phyloP scores from a whole-genome alignment of 2,329 filamentous ascomycete species.

The Xylaria sp. region DNA sequence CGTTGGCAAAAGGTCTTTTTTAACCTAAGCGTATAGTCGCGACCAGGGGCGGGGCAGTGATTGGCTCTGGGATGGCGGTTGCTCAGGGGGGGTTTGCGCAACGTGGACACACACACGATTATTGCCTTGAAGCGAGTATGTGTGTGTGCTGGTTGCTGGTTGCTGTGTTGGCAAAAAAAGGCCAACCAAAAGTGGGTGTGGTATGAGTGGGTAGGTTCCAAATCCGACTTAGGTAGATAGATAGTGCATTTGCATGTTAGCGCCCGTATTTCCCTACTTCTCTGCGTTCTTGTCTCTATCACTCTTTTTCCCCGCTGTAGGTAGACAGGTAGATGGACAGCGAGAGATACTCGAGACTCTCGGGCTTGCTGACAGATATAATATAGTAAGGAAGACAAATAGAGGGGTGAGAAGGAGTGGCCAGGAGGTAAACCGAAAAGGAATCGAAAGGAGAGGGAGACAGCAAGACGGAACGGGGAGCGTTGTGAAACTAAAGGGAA shows the following conservation, averaged over 20 bases:
- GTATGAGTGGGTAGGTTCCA: slow-evolving; percentile 6
- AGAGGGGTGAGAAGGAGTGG: too few species aligned
- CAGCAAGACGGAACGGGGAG: too few species aligned
- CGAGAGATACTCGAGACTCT: too few species aligned
- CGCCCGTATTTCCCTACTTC: slow-evolving; percentile 1
- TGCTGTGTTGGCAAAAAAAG: slow-evolving; percentile 22
- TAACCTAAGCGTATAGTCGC: slow-evolving; percentile 35
- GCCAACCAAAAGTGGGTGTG: slow-evolving; percentile 21
- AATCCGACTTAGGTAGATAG: too few species aligned
- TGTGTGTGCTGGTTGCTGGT: slow-evolving; percentile 30
- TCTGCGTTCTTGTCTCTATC: neutral
- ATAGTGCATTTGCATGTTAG: slow-evolving; percentile 24
- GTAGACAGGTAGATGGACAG: too few species aligned
- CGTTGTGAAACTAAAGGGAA: too few species aligned
- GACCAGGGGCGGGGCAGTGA: slow-evolving; percentile 37
- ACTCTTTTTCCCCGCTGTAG: too few species aligned
- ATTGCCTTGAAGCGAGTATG: slow-evolving; percentile 25
- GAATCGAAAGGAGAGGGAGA: too few species aligned
- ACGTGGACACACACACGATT: slow-evolving; percentile 39
- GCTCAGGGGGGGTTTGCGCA: slow-evolving; percentile 34
- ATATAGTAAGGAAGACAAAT: too few species aligned
- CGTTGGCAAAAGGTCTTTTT: slow-evolving; percentile 42
- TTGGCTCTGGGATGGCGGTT: slow-evolving; percentile 35
- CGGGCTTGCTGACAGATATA: too few species aligned
- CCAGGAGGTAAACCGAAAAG: too few species aligned